Evolutionary conservation across 1,284 basidiomycete species (phyloP), one percentile per base, ranked within the genome.

Genomic region (Papiliotrema laurentii): DNA sequence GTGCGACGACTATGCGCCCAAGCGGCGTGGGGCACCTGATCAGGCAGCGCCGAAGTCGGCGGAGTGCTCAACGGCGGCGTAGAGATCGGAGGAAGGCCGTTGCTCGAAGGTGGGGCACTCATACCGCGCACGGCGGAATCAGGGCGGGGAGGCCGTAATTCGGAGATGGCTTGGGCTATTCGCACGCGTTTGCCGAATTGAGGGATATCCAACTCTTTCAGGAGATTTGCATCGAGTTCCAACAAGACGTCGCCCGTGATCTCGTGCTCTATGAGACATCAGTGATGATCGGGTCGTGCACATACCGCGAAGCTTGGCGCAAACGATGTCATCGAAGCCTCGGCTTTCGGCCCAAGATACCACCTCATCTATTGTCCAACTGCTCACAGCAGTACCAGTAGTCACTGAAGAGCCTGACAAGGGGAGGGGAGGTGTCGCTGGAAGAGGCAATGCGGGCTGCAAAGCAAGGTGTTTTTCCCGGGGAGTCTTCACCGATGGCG

Each of bases 211-310:
- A 98, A 87, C 75, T 98, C 96, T 76, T 97, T 97, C 62, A 98
- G 83, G 18, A 96, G 79, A 61, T 86, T 87, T 43, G 86, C 83
- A 61, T 97, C 92, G 58, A 98, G 86, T 61, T 97, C 93, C 49
- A 98, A 81, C 4, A 98, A 80, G 21, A 97, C 88, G 63, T 98
- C 96, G 14, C 96, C 94, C 0, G 91, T 89, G 53, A 99, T 98
- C 73, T 99, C 94, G 81, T 99, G 93, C 73, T 96, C 91, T 87
- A 66, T 34, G 44, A 60, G 44, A 57, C 56, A 50, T 43, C 5
- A 1, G 13, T 22, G 4, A 26, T 30, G 30, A 13, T 18, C 14
- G n/a, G 24, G n/a, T n/a, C n/a, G n/a, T n/a, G 6, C 9, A 76
- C 81, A 53, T 57, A 87, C 88, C 89, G 37, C 78, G 81, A 64